These are phyloP conservation scores for Colletotrichum sojae DNA, from an alignment of 2,329 filamentous ascomycete genomes.

Conservation along the genomic window DNA sequence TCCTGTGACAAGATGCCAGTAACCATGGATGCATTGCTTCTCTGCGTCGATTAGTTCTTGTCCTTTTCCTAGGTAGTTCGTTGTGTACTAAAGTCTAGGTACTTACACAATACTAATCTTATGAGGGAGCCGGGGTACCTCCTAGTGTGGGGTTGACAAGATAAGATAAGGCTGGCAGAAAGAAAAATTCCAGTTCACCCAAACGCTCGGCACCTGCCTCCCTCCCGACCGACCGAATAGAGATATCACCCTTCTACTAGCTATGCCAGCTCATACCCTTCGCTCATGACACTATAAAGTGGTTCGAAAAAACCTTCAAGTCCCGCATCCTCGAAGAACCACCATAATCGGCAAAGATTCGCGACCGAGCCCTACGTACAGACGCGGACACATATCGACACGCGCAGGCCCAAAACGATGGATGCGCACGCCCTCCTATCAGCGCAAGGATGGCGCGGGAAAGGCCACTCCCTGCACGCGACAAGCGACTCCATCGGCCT, in stretches of 20 bases:
- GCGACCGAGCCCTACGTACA: background rate
- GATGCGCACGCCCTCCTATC: slow-evolving; percentile 87
- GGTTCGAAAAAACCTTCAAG: background rate
- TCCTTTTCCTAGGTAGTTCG: too few relatives aligned
- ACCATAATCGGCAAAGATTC: background rate
- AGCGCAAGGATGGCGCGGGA: slow-evolving; percentile 90
- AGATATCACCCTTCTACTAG: background rate
- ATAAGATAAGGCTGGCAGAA: slow-evolving; percentile 40
- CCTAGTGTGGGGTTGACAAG: slow-evolving; percentile 10
- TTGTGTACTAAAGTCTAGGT: too few relatives aligned
- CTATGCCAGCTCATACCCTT: background rate
- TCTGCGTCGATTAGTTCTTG: too few relatives aligned
- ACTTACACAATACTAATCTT: background rate
- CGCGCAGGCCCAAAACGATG: slow-evolving; percentile 65
- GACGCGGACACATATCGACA: background rate
- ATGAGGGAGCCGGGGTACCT: too few relatives aligned
- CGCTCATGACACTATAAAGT: background rate
- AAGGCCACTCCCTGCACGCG: slow-evolving; percentile 88
- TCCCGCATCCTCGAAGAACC: background rate
- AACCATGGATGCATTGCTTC: too few relatives aligned
- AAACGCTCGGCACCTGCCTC: background rate
- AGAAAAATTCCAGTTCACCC: slow-evolving; percentile 29
- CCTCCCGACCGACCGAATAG: background rate
- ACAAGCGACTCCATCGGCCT: slow-evolving; percentile 81
- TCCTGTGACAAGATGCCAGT: too few relatives aligned